These are phyloP conservation scores for Chaetomiaceae sp. DNA, from an alignment of 2,329 filamentous ascomycete genomes.

Conservation along the genomic window DNA sequence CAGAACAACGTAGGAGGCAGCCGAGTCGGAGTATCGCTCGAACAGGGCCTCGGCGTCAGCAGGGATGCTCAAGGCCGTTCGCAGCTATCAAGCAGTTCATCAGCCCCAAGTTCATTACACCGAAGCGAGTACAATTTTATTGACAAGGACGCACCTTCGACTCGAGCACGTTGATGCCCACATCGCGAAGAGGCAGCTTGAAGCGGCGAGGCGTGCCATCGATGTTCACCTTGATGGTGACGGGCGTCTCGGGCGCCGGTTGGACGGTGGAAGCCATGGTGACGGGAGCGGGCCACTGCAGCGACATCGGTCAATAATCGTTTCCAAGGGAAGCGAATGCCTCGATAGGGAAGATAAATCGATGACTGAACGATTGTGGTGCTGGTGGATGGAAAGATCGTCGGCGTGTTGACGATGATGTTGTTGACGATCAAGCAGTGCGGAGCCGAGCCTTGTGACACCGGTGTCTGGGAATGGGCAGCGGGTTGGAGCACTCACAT, in stretches of 20 bases:
- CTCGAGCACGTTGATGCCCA: conserved; percentile 67
- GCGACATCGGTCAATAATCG: neutral
- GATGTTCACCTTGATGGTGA: conserved; percentile 80
- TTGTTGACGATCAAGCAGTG: neutral
- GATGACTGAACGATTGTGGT: neutral
- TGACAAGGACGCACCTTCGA: conserved; percentile 75
- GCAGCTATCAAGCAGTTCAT: conserved; percentile 53
- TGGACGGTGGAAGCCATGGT: conserved; percentile 33
- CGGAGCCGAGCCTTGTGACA: too few relatives aligned
- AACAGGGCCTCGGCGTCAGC: conserved; percentile 59
- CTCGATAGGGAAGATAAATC: too few relatives aligned
- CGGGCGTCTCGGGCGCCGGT: conserved; percentile 57
- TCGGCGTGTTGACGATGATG: too few relatives aligned
- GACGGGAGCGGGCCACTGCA: conserved; percentile 4
- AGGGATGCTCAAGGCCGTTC: conserved; percentile 59
- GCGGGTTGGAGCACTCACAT: too few relatives aligned
- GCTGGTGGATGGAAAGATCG: conserved; percentile 1
- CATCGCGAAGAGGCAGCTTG: conserved; percentile 83
- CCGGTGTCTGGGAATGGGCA: too few relatives aligned
- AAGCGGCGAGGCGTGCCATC: conserved; percentile 73
- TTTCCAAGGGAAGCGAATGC: too few relatives aligned
- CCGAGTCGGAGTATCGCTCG: conserved; percentile 94
- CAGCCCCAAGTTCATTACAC: neutral
- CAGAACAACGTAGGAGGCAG: conserved; percentile 71
- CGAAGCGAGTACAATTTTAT: neutral